Evolutionary conservation across 345 rosid species (phyloP), one percentile per base, ranked within the genome.

Genomic region (Lepidium aucheri): DNA sequence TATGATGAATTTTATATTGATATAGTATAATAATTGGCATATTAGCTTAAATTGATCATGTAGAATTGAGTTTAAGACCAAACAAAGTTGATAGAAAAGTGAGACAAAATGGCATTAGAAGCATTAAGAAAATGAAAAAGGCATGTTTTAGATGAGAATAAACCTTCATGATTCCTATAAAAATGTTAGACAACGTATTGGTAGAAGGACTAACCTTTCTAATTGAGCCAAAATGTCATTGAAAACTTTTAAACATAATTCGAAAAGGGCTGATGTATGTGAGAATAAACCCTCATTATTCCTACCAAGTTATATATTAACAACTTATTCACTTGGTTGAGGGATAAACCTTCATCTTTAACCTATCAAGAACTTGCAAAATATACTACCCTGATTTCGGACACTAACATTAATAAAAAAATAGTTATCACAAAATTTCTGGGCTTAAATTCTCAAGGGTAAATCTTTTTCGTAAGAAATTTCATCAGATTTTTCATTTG

Each of bases 281-380:
- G 33, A 62, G 49, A 70, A 70, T 63, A 63, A 71, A 71, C 70
- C 65, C 56, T 63, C 59, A 46, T 63, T 69, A 46, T 63, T 63
- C 69, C 44, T 17, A 61, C 20, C 17, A 55, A 63, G n/a, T 46
- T 28, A 36, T 38, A 45, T 40, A 28, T 28, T 28, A 28, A 63
- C 24, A 44, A 12, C 26, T 35, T 4, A 20, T 36, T 70, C 57
- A 63, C 35, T 70, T 63, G 34, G 28, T 43, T 53, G 17, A 51
- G 22, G 53, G 43, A 50, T 60, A 26, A 13, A 28, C 51, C 59
- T 43, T 35, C 63, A 61, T 43, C 30, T 5, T 59, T 30, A 35
- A 15, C 56, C 39, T 20, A 22, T 14, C 41, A 51, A 32, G 35
- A 32, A 60, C 43, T 40, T 69, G 6, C 32, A 10, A 32, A 28